Percentiles rank a stretch among this genome's conserved stretches.
Evolutionary conservation across 345 rosid species (phyloP).

Genomic region (Rhodamnia rubescens): DNA sequence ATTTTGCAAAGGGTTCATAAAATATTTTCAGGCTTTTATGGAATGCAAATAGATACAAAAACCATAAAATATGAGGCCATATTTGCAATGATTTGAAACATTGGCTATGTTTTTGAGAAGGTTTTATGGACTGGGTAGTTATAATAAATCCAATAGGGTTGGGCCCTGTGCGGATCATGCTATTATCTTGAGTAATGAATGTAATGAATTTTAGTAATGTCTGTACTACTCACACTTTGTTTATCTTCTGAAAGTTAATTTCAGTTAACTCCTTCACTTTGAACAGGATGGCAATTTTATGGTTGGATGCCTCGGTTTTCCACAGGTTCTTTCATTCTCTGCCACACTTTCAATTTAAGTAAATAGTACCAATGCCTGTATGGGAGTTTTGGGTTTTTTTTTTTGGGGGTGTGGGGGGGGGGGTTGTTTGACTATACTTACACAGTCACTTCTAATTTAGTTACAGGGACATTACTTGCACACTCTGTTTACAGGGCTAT

Average conservation of each 20-base stretch:
- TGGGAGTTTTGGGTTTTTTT: too few relatives aligned
- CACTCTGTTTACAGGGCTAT: background rate
- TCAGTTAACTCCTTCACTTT: slow-evolving; percentile 5
- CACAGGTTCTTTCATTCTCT: slow-evolving; percentile 49
- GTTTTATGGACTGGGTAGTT: background rate
- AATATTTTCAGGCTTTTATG: background rate
- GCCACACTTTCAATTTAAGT: background rate
- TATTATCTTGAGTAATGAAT: background rate
- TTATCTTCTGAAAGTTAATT: background rate
- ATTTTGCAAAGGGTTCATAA: background rate
- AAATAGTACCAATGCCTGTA: background rate
- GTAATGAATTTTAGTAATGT: background rate
- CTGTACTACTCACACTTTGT: background rate
- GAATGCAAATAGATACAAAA: background rate
- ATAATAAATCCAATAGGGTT: background rate
- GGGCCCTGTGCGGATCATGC: background rate
- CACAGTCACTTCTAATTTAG: background rate
- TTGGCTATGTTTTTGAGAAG: background rate
- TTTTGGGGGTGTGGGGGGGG: background rate
- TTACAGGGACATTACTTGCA: background rate
- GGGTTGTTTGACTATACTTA: background rate
- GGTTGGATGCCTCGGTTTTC: slow-evolving; percentile 89
- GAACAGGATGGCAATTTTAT: slow-evolving; percentile 82
- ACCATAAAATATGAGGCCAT: background rate
- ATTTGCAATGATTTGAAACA: background rate